Percentiles rank a stretch among this genome's conserved stretches.
phyloP scores from a whole-genome alignment of 2,329 filamentous ascomycete species.

The Lasiodiplodia citricola region DNA sequence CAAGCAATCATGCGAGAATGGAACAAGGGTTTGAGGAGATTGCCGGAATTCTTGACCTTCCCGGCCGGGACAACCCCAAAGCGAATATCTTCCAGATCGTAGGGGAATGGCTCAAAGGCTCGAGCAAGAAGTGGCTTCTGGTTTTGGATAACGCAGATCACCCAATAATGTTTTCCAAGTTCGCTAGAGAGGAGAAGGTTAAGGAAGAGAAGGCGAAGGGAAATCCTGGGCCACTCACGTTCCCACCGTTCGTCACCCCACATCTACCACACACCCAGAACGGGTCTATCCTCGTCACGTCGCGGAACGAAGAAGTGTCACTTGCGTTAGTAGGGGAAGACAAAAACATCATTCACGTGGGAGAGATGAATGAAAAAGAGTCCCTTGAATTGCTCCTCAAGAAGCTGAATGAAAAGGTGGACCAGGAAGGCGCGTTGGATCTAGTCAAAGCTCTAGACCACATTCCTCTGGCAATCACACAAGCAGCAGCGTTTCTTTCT shows the following conservation, averaged over 20 bases:
- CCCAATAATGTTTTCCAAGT: not conserved
- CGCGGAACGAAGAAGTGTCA: not conserved
- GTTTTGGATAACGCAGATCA: conserved; percentile 42
- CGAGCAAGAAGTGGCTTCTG: conserved; percentile 37
- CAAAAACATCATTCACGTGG: too few species aligned
- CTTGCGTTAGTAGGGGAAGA: not conserved
- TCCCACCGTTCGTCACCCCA: not conserved
- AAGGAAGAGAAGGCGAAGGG: not conserved
- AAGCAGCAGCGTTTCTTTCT: conserved; percentile 42
- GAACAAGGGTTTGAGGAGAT: conserved; percentile 37
- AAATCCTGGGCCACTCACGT: too few species aligned
- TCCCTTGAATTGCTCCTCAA: not conserved
- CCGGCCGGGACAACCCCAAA: conserved; percentile 32
- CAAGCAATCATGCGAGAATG: conserved; percentile 33
- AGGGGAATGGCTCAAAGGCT: conserved; percentile 34
- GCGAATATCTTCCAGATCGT: conserved; percentile 35
- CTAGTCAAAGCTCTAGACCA: conserved; percentile 31
- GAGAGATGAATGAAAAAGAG: not conserved
- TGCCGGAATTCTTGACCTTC: conserved; percentile 33
- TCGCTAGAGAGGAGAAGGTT: too few species aligned
- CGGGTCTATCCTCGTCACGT: conserved; percentile 22
- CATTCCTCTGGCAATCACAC: conserved; percentile 42
- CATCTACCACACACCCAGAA: conserved; percentile 6
- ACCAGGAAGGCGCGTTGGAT: not conserved
- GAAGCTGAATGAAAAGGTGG: not conserved